Base-by-base conservation (phyloP, 169 alveolate species). In the Hammondia hammondi region DNA sequence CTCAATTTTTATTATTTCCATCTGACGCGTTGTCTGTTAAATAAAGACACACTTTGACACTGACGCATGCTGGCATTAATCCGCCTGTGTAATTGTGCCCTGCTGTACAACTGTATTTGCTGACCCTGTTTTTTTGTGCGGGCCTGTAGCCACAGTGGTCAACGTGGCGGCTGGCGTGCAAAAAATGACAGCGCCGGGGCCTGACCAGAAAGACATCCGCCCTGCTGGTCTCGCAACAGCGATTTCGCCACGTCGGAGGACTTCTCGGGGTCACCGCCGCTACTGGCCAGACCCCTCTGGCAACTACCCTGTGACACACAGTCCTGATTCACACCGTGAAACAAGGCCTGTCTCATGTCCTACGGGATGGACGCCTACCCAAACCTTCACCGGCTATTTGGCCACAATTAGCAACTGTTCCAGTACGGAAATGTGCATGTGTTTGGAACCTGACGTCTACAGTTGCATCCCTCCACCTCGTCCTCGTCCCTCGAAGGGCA, bases 341-440 rank as follows among this genome's bases (percentile, higher is more conserved):
- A 21, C 77, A 67, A 17, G 5, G n/a, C 27, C 77, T 1, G 77
- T 67, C 32, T 17, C 77, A 21, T 17, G 77, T 27, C 27, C 32
- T 29, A 7, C 10, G 3, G 77, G 77, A 17, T 67, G 35, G 27
- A 17, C 32, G 27, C 32, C 77, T 27, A 46, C 27, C 21, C 12
- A 9, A 37, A 12, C 56, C 29, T 37, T 56, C 56, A 77, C 27
- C 4, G 87, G 87, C 21, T 14, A 32, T 7, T 43, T 32, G 39
- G 43, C 32, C 27, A 32, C 45, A 12, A 32, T 21, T 32, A 4
- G 48, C 87, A 77, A 77, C 87, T 67, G 77, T 27, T 77, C 87
- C 87, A 77, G 87, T 32, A 82, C 6, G 35, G 90, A 82, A 35
- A 82, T 82, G 90, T 48, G 70, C 35, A 43, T 82, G 90, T 82